These are phyloP conservation scores for Tulasnella sp. DNA, from an alignment of 768 basidiomycete species.

Conservation along the genomic window DNA sequence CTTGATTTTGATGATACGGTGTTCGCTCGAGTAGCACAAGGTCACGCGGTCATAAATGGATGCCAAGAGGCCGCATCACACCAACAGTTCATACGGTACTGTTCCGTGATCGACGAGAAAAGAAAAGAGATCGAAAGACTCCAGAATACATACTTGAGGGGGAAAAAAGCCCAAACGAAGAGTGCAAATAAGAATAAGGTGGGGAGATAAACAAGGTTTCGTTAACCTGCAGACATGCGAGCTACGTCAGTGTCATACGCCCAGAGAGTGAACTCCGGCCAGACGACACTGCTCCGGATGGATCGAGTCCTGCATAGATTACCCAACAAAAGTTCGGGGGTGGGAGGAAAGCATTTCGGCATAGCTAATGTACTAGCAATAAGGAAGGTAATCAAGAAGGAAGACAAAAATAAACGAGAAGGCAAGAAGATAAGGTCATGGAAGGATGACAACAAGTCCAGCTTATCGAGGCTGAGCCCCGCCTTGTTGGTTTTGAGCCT, in stretches of 20 bases:
- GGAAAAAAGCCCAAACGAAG: too few relatives aligned
- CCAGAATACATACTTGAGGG: too few relatives aligned
- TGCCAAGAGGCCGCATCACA: too few relatives aligned
- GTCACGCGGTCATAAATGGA: too few relatives aligned
- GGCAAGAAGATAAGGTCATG: neutral
- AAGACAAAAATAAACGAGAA: neutral
- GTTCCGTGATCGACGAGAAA: too few relatives aligned
- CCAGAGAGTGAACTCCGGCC: neutral
- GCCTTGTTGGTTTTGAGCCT: conserved; percentile 31
- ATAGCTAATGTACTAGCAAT: neutral
- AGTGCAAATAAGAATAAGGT: too few relatives aligned
- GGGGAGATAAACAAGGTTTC: too few relatives aligned
- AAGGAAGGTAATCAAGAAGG: neutral
- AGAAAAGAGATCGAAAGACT: too few relatives aligned
- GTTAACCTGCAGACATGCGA: neutral
- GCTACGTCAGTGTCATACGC: too few relatives aligned
- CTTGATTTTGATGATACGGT: too few relatives aligned
- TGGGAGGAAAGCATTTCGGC: neutral
- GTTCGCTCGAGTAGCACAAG: too few relatives aligned
- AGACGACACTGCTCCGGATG: neutral
- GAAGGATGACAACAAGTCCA: neutral
- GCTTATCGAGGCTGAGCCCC: neutral
- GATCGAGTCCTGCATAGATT: neutral
- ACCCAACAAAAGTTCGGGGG: neutral
- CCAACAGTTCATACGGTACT: too few relatives aligned